These are phyloP conservation scores for Amanita jacksonii DNA, from an alignment of 768 basidiomycete genomes.

Conservation along the genomic window DNA sequence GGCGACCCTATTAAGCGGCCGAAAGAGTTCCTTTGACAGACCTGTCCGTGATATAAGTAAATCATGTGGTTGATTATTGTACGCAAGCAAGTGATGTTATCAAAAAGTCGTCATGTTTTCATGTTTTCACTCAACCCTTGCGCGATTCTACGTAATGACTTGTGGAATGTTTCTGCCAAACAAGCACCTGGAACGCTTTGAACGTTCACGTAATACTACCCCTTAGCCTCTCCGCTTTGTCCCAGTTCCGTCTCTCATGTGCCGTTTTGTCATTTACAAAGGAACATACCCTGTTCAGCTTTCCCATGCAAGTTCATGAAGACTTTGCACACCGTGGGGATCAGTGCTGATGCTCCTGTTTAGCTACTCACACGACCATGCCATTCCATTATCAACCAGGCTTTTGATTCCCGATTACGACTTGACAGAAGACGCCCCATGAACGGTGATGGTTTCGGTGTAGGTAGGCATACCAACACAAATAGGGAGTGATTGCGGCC, in stretches of 20 bases:
- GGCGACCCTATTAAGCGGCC: conserved; percentile 74
- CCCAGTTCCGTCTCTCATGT: too few species aligned
- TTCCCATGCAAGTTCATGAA: conserved; percentile 51
- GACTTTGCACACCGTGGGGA: conserved; percentile 6
- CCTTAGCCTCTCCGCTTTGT: not conserved
- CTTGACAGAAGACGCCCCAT: conserved; percentile 77
- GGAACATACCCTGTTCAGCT: conserved; percentile 89
- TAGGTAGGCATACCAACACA: conserved; percentile 43
- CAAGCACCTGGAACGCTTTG: not conserved
- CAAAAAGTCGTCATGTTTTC: too few species aligned
- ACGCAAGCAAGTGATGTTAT: too few species aligned
- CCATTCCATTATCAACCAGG: conserved; percentile 96
- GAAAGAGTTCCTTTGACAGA: conserved; percentile 54
- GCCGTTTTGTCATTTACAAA: conserved; percentile 92
- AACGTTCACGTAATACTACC: not conserved
- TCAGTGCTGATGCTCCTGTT: conserved; percentile 2
- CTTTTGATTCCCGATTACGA: conserved; percentile 87
- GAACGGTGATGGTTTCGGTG: conserved; percentile 94
- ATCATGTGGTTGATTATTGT: too few species aligned
- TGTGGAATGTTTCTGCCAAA: not conserved
- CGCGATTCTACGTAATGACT: conserved; percentile 27
- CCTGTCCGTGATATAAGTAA: not conserved
- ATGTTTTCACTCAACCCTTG: conserved; percentile 10
- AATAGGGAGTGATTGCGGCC: not conserved
- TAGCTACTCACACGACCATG: conserved; percentile 88